Evolutionary conservation across 2,329 filamentous ascomycete genomes (phyloP).

Genomic region (Apiospora marii): DNA sequence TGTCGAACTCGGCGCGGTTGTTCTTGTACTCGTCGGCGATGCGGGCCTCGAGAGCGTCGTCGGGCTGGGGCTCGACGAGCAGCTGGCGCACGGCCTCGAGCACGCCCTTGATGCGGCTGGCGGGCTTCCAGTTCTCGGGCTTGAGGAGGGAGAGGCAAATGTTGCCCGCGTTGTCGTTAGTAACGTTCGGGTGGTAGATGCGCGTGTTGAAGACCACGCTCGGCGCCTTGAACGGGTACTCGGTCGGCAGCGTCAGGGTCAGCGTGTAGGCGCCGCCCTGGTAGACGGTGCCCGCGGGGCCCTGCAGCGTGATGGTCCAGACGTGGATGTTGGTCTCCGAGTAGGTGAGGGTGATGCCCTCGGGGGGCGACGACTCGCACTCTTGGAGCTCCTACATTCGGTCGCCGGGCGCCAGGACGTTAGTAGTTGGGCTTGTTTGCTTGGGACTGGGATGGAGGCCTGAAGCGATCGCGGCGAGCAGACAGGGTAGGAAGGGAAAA

Average conservation of each 20-base stretch:
- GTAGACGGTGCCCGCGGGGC: constrained; percentile 56
- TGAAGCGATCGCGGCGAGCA: constrained; percentile 30
- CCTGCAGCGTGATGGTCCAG: constrained; percentile 59
- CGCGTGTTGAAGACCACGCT: constrained; percentile 82
- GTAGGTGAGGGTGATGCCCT: constrained; percentile 54
- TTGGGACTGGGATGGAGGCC: constrained; percentile 32
- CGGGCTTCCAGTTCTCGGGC: constrained; percentile 90
- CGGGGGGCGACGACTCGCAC: constrained; percentile 55
- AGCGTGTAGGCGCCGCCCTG: constrained; percentile 77
- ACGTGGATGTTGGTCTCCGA: constrained; percentile 57
- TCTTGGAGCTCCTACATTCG: constrained; percentile 59
- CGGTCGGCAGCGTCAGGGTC: constrained; percentile 73
- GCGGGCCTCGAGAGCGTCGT: constrained; percentile 85
- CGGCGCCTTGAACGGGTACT: constrained; percentile 92
- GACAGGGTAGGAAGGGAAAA: constrained; percentile 26
- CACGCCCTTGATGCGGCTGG: constrained; percentile 77
- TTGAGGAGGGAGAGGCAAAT: constrained; percentile 89
- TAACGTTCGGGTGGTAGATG: constrained; percentile 95
- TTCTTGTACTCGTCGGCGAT: constrained; percentile 86
- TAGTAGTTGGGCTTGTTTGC: not conserved
- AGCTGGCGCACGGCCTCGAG: constrained; percentile 79
- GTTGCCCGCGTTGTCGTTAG: constrained; percentile 83
- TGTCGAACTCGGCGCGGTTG: constrained; percentile 74
- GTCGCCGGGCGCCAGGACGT: not conserved
- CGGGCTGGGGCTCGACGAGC: constrained; percentile 82